Percentiles rank a stretch among this genome's conserved stretches.
Evolutionary conservation across 495 filamentous ascomycete species (phyloP).

Genomic region (Viridothelium virens): DNA sequence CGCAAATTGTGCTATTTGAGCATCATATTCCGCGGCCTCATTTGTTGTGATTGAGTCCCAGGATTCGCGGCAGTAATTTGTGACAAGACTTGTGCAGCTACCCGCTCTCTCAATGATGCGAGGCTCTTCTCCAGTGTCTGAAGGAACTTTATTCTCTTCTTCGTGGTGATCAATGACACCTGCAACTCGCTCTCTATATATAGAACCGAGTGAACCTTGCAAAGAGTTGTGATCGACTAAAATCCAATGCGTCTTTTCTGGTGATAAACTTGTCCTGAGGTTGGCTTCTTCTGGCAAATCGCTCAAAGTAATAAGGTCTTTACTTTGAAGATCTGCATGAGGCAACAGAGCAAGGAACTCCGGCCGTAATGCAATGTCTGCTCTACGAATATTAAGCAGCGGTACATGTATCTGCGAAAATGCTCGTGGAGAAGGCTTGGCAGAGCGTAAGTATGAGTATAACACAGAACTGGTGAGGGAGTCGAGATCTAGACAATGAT

Average conservation of each 20-base stretch:
- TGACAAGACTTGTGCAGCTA: conserved; percentile 73
- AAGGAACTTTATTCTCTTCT: conserved; percentile 61
- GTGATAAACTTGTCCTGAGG: conserved; percentile 30
- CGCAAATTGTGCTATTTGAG: conserved; percentile 64
- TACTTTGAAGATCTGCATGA: conserved; percentile 34
- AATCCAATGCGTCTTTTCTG: conserved; percentile 44
- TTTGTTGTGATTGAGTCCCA: conserved; percentile 45
- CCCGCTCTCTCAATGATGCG: conserved; percentile 59
- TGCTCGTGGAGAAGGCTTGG: conserved; percentile 39
- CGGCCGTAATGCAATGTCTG: conserved; percentile 65
- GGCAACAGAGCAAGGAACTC: conserved; percentile 55
- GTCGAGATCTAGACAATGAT: conserved; percentile 62
- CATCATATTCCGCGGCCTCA: conserved; percentile 41
- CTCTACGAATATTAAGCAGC: conserved; percentile 57
- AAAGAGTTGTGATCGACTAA: conserved; percentile 89
- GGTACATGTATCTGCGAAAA: conserved; percentile 61
- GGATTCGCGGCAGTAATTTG: conserved; percentile 48
- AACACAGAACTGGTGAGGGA: conserved; percentile 81
- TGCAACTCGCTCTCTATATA: conserved; percentile 42
- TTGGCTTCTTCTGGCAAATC: conserved; percentile 34
- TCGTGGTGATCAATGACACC: conserved; percentile 93
- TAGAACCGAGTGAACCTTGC: conserved; percentile 44
- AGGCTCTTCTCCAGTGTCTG: conserved; percentile 40
- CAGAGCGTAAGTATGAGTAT: conserved; percentile 70
- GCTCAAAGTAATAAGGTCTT: conserved; percentile 40